Evolutionary conservation across 768 basidiomycete genomes (phyloP), one percentile per base, ranked within the genome.

Genomic region (Leccinum aurantiacum): DNA sequence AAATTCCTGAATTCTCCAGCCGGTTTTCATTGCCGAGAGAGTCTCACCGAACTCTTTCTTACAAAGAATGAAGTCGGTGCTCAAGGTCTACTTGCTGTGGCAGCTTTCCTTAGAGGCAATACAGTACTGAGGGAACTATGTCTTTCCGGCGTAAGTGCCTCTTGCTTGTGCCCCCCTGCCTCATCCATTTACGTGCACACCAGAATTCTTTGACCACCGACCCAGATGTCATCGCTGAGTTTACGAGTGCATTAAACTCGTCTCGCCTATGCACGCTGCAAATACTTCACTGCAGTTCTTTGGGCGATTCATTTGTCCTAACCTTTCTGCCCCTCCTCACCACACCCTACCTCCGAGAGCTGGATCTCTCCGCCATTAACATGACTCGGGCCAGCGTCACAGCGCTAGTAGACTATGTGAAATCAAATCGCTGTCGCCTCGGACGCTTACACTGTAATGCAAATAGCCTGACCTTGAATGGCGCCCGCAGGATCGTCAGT

Each of bases 61-160:
- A 87, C 85, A 54, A 76, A 78, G 3, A 87, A 85, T 60, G 68
- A 69, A 9, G 83, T 89, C 29, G 81, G 85, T 9, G 77, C 86
- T 64, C 68, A 69, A 37, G 85, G 86, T 6, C 77, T 89, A 5
- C 67, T 76, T 50, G 80, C 83, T n/a, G 80, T 89, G 46, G 67
- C 79, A 6, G 67, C 73, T 41, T 88, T 85, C 67, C 60, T 89
- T 31, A 72, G 71, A 52, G 73, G 73, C 9, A 87, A 86, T 64
- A 63, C 58, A 0, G 64, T 73, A 24, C 66, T 89, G 47, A 77
- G 76, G 63, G 78, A 79, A 49, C 66, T 89, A 13, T 81, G 81
- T 63, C 74, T 89, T 37, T 84, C 84, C 64, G 82, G 84, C 57
- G 88, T 89, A 63, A 66, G 83, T 75, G 9, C 31, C 29, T 29